Conservation (phyloP, 345 rosid genomes). For the Ricinus communis region DNA sequence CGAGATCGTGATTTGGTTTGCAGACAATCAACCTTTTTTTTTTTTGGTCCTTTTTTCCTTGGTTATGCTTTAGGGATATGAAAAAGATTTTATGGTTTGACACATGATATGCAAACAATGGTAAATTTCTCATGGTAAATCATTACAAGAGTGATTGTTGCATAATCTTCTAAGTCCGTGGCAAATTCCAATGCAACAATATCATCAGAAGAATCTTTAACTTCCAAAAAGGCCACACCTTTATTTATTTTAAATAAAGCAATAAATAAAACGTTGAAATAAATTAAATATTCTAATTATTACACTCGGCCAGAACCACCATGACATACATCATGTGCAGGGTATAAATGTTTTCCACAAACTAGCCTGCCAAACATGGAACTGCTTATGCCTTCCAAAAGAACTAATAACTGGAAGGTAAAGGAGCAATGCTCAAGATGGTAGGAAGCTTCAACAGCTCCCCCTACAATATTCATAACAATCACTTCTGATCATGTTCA, state of each 20-base stretch:
- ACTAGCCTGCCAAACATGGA: constrained; percentile 16
- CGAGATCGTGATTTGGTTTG: too few species aligned
- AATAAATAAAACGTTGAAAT: constrained; percentile 28
- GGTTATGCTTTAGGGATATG: too few species aligned
- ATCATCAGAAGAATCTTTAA: not conserved
- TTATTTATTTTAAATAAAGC: constrained; percentile 1
- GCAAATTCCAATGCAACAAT: not conserved
- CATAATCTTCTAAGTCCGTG: not conserved
- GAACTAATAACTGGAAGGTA: constrained; percentile 31
- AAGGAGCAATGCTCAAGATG: constrained; percentile 14
- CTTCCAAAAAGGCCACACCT: not conserved
- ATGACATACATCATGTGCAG: constrained; percentile 6
- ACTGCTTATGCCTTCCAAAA: constrained; percentile 33
- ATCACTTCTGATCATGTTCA: constrained; percentile 21
- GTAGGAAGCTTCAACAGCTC: constrained; percentile 13
- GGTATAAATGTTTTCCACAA: not conserved
- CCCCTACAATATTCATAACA: constrained; percentile 9
- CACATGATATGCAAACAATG: too few species aligned
- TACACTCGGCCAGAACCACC: constrained; percentile 18
- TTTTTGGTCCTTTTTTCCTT: too few species aligned
- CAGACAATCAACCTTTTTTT: too few species aligned
- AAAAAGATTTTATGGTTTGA: too few species aligned
- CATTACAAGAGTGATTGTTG: too few species aligned
- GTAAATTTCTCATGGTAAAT: too few species aligned
- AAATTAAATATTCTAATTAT: constrained; percentile 31